Evolutionary conservation across 345 rosid species (phyloP), one percentile per base, ranked within the genome.

Genomic region (Lenwebbia sp.): DNA sequence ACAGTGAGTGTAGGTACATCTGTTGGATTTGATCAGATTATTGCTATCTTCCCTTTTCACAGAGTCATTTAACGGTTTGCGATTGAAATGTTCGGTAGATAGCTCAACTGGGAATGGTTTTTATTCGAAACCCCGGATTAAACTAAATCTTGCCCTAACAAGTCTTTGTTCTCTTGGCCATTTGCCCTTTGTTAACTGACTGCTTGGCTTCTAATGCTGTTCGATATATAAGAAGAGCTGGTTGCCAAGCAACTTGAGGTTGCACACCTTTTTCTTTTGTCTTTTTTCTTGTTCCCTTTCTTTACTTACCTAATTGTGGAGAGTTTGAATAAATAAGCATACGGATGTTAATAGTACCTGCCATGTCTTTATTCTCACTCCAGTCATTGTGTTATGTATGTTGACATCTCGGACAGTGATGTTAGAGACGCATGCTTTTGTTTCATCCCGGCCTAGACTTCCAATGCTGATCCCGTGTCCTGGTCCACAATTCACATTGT

Each of bases 401-500:
- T 90, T 87, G 54, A 97, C 92, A 87, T 97, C 95, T 52, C 96
- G 91, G 41, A 97, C 91, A 5, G 98, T 97, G 90, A 97, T 93
- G 89, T 96, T 95, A 10, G 99, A 94, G 85, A 97, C 99, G 86
- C 99, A 96, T n/a, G 99, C 98, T 90, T 94, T 96, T 58, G 93
- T 94, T 82, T 92, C 90, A 86, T 92, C 94, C 88, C 85, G 94
- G 86, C 99, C 99, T 78, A 97, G 94, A 81, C 99, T 92, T 83
- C 99, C 99, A 7, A 97, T 97, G 92, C 97, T 96, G 87, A 97
- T 97, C 56, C 99, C 99, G 86, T 97, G 99, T 33, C 99, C 99
- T 25, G 99, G 99, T 75, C 99, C 99, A 88, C 99, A 97, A 83
- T 95, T 94, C 85, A 97, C 94, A 54, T 93, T 93, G 91, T 93